A percentile compares a stretch with the other conserved stretches of the same genome.
Conservation (phyloP, 2,329 filamentous ascomycete species). For the Camillea tinctor region DNA sequence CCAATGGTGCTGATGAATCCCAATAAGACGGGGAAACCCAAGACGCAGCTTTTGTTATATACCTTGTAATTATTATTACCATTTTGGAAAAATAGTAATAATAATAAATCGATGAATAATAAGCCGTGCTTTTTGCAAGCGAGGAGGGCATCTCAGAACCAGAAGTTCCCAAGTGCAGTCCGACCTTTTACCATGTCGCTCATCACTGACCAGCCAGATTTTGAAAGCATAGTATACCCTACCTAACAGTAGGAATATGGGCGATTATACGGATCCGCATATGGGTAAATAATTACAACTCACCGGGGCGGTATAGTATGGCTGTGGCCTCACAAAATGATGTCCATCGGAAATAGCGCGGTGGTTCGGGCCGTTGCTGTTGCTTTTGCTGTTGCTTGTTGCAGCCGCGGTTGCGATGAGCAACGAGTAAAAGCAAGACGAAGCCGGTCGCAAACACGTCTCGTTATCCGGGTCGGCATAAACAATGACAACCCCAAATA, state of each 20-base stretch:
- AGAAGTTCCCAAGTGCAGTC: constrained; percentile 39
- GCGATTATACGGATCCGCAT: too few species aligned
- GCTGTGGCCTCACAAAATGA: not conserved
- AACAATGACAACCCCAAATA: not conserved
- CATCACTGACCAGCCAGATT: constrained; percentile 40
- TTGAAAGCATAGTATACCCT: not conserved
- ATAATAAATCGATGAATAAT: too few species aligned
- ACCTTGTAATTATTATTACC: too few species aligned
- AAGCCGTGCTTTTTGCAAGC: constrained; percentile 22
- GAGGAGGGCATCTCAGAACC: constrained; percentile 35
- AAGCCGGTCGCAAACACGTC: not conserved
- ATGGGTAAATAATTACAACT: not conserved
- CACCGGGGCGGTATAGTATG: not conserved
- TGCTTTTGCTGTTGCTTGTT: too few species aligned
- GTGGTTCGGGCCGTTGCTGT: not conserved
- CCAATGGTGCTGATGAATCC: constrained; percentile 16
- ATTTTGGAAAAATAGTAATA: too few species aligned
- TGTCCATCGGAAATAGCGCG: not conserved
- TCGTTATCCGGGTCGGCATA: not conserved
- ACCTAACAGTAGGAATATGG: not conserved
- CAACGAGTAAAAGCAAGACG: not conserved
- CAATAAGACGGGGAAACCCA: constrained; percentile 4
- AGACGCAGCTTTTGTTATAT: not conserved
- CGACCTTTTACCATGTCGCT: constrained; percentile 48
- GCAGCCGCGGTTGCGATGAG: not conserved